Conservation (phyloP, 2,329 filamentous ascomycete species). For the Tolypocladium endophyticum region DNA sequence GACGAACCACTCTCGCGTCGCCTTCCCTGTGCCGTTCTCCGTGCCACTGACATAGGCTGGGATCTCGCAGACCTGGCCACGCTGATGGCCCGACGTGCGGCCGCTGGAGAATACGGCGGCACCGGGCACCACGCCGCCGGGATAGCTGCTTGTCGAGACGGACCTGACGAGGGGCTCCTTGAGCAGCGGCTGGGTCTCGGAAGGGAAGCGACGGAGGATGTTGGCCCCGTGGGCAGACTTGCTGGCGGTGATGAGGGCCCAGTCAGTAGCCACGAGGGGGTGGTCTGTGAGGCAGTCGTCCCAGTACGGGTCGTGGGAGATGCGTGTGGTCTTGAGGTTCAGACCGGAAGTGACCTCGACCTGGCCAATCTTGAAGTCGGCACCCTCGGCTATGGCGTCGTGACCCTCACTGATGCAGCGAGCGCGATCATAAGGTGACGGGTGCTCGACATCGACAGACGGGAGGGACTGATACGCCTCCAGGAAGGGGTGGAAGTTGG, state of each 20-base stretch:
- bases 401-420: constrained; percentile 24
- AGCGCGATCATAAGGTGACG: constrained; percentile 27
- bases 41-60: constrained; percentile 29
- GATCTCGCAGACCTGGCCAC: constrained; percentile 30
- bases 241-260: constrained; percentile 27
- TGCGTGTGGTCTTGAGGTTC: constrained; percentile 29
- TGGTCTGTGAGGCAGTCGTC: constrained; percentile 27
- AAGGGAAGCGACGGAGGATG: constrained; percentile 29
- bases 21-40: constrained; percentile 28
- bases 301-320: constrained; percentile 34
- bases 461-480: constrained; percentile 19
- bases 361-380: constrained; percentile 21
- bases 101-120: constrained; percentile 27
- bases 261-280: constrained; percentile 32
- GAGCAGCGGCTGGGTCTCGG: constrained; percentile 17
- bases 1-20: constrained; percentile 34
- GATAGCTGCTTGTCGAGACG: constrained; percentile 7
- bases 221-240: constrained; percentile 22
- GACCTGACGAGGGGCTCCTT: constrained; percentile 21
- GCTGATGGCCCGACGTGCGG: constrained; percentile 31
- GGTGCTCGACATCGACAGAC: constrained; percentile 25
- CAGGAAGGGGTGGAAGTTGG: constrained; percentile 33
- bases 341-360: constrained; percentile 29
- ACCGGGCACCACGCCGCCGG: constrained; percentile 20
- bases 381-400: constrained; percentile 20